Evolutionary conservation across 495 filamentous ascomycete species (phyloP).

Genomic region (Penicillium pulvis): DNA sequence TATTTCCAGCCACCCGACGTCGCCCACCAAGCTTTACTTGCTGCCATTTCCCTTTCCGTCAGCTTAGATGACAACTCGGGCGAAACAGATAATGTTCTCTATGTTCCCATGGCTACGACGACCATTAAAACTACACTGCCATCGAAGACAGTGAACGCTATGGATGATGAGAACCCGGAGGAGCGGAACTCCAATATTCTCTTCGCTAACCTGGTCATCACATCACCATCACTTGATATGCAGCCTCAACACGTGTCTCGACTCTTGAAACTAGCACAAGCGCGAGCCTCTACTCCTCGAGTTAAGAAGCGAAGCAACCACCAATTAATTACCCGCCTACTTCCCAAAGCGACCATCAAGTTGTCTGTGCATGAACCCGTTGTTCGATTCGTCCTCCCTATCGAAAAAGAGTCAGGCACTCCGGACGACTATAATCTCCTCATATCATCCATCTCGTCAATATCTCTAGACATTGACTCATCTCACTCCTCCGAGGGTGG

Average conservation of each 20-base stretch:
- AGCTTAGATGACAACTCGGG: slow-evolving; percentile 86
- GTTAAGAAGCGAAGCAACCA: slow-evolving; percentile 53
- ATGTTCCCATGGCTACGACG: slow-evolving; percentile 97
- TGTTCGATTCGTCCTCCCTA: slow-evolving; percentile 80
- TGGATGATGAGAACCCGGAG: slow-evolving; percentile 70
- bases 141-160: slow-evolving; percentile 86
- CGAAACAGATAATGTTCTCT: slow-evolving; percentile 82
- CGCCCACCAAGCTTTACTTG: slow-evolving; percentile 91
- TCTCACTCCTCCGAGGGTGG: slow-evolving; percentile 87
- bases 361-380: slow-evolving; percentile 96
- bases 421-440: slow-evolving; percentile 85
- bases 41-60: slow-evolving; percentile 87
- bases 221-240: slow-evolving; percentile 93
- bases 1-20: slow-evolving; percentile 94
- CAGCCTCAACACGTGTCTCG: slow-evolving; percentile 91
- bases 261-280: slow-evolving; percentile 71
- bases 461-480: slow-evolving; percentile 90
- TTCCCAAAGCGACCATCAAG: slow-evolving; percentile 94
- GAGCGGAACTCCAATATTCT: slow-evolving; percentile 95
- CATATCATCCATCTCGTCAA: slow-evolving; percentile 89
- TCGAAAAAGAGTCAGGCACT: slow-evolving; percentile 60
- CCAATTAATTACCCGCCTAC: slow-evolving; percentile 80
- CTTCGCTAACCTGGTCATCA: slow-evolving; percentile 93
- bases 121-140: slow-evolving; percentile 94
- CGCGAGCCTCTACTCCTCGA: slow-evolving; percentile 53